phyloP scores from a whole-genome alignment of 1,284 basidiomycete genomes.

The Schizopora paradoxa region DNA sequence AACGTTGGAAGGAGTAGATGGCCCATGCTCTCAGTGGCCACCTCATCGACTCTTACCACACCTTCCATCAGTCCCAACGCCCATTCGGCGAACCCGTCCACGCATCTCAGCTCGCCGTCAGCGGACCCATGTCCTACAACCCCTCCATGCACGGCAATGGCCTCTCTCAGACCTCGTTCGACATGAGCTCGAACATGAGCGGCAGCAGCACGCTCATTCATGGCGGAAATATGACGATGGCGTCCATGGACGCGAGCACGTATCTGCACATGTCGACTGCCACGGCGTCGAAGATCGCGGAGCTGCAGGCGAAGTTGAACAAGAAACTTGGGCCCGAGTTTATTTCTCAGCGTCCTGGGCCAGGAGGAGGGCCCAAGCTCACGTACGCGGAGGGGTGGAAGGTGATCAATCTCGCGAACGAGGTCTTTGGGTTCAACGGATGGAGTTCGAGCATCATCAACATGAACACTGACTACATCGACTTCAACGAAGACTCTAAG shows the following conservation, averaged over 20 bases:
- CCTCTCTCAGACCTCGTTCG: slow-evolving; percentile 13
- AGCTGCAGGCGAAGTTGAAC: slow-evolving; percentile 78
- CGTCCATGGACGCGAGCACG: slow-evolving; percentile 24
- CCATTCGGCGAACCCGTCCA: slow-evolving; percentile 30
- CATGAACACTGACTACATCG: slow-evolving; percentile 72
- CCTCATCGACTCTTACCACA: slow-evolving; percentile 38
- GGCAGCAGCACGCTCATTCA: slow-evolving; percentile 10
- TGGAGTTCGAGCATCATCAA: slow-evolving; percentile 87
- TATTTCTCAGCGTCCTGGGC: slow-evolving; percentile 85
- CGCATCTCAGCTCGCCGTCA: slow-evolving; percentile 32
- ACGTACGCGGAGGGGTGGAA: slow-evolving; percentile 98
- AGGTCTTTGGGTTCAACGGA: slow-evolving; percentile 97
- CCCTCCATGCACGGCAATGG: slow-evolving; percentile 47
- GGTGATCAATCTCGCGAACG: slow-evolving; percentile 93
- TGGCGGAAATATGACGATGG: not conserved
- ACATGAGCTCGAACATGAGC: slow-evolving; percentile 11
- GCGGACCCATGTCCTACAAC: slow-evolving; percentile 54
- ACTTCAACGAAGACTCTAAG: slow-evolving; percentile 62
- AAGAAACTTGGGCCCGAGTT: slow-evolving; percentile 93
- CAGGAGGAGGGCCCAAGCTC: slow-evolving; percentile 79
- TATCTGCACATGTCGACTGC: slow-evolving; percentile 46
- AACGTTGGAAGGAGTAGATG: too few relatives aligned
- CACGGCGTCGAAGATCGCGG: slow-evolving; percentile 59
- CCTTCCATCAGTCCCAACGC: slow-evolving; percentile 26
- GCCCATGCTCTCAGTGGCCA: slow-evolving; percentile 47